These are phyloP conservation scores for Neonectria ditissima DNA, from an alignment of 2,329 filamentous ascomycete species.

Conservation along the genomic window DNA sequence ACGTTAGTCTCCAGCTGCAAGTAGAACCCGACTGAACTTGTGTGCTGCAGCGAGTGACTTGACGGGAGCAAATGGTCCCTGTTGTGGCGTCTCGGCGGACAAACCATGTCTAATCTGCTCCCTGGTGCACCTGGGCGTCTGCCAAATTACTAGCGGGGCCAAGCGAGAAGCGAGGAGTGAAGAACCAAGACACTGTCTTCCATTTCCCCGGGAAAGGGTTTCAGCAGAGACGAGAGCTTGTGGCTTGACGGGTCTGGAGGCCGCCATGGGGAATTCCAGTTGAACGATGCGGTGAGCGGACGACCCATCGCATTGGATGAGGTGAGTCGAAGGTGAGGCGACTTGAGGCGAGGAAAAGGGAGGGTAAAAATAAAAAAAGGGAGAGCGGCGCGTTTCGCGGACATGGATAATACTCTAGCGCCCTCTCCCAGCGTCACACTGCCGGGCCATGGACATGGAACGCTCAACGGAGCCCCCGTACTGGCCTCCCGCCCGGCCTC, in stretches of 20 bases:
- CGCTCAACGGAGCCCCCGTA: slow-evolving; percentile 1
- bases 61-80: background rate
- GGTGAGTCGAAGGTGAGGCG: slow-evolving; percentile 12
- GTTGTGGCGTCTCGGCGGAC: slow-evolving; percentile 10
- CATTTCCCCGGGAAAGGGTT: slow-evolving; percentile 7
- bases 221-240: background rate
- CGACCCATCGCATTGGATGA: background rate
- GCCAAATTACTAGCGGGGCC: slow-evolving; percentile 18
- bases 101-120: slow-evolving; percentile 5
- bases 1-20: background rate
- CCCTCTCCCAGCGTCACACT: slow-evolving; percentile 8
- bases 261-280: slow-evolving; percentile 17
- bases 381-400: slow-evolving; percentile 13
- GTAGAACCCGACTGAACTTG: background rate
- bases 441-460: slow-evolving; percentile 8
- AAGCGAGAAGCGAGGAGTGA: background rate
- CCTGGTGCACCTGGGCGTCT: slow-evolving; percentile 8
- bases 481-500: background rate
- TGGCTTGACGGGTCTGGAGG: background rate
- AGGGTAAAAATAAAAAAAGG: too few species aligned
- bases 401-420: slow-evolving; percentile 12
- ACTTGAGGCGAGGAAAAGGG: background rate
- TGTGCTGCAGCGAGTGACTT: background rate
- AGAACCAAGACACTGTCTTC: slow-evolving; percentile 7
- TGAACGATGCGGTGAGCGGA: slow-evolving; percentile 19